Evolutionary conservation across 2,329 filamentous ascomycete genomes (phyloP).

Genomic region (Talaromyces piceae): DNA sequence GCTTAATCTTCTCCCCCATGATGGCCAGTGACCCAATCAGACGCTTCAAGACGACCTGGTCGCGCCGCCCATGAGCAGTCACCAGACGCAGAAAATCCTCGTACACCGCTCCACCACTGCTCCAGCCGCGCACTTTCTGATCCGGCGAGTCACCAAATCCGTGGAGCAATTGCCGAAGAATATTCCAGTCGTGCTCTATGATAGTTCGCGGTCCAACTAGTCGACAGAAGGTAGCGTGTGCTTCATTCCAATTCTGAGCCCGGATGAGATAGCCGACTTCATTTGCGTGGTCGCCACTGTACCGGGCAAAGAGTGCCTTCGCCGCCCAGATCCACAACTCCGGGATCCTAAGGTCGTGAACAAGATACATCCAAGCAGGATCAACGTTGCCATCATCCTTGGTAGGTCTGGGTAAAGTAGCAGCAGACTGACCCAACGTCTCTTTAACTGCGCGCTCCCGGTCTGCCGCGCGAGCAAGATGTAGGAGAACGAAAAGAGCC

Average conservation of each 20-base stretch:
- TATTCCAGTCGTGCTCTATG: slow-evolving; percentile 71
- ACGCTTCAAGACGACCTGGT: slow-evolving; percentile 35
- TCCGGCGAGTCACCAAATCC: slow-evolving; percentile 60
- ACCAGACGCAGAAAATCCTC: slow-evolving; percentile 51
- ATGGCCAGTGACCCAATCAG: slow-evolving; percentile 42
- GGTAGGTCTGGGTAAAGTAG: slow-evolving; percentile 53
- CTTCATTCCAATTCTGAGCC: slow-evolving; percentile 68
- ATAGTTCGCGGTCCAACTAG: slow-evolving; percentile 75
- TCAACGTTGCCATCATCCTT: slow-evolving; percentile 36
- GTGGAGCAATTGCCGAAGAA: slow-evolving; percentile 60
- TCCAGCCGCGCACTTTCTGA: slow-evolving; percentile 63
- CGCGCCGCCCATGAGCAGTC: slow-evolving; percentile 31
- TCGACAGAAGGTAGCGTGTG: slow-evolving; percentile 73
- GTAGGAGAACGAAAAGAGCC: slow-evolving; percentile 69
- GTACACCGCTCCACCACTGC: slow-evolving; percentile 60
- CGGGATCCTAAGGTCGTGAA: slow-evolving; percentile 62
- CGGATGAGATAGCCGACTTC: slow-evolving; percentile 76
- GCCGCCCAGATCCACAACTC: slow-evolving; percentile 77
- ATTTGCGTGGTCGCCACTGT: slow-evolving; percentile 57
- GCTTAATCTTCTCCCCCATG: slow-evolving; percentile 34
- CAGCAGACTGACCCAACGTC: slow-evolving; percentile 65
- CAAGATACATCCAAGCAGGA: slow-evolving; percentile 52
- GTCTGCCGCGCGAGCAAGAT: slow-evolving; percentile 57
- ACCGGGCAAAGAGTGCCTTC: slow-evolving; percentile 73
- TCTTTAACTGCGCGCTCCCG: slow-evolving; percentile 64